These are phyloP conservation scores for Aphanomyces astaci DNA, from an alignment of 352 stramenopile genomes.

Conservation along the genomic window DNA sequence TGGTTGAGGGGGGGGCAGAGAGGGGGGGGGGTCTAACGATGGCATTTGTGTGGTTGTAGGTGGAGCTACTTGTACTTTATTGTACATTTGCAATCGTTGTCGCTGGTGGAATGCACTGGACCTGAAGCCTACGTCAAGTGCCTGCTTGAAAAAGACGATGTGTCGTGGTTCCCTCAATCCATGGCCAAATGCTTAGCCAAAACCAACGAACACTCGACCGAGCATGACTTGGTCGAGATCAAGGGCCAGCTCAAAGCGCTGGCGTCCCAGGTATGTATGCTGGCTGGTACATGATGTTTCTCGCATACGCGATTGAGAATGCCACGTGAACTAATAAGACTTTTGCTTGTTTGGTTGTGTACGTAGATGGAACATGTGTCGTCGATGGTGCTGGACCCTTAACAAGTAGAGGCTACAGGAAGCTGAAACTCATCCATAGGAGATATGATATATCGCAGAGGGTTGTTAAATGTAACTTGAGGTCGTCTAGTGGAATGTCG, in stretches of 20 bases:
- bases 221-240: constrained; percentile 13
- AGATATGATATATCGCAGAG: too few species aligned
- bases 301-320: too few species aligned
- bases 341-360: too few species aligned
- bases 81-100: constrained; percentile 21
- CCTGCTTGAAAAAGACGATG: constrained; percentile 23
- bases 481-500: not conserved
- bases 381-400: not conserved
- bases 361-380: constrained; percentile 14
- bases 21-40: too few species aligned
- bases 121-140: constrained; percentile 23
- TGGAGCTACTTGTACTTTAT: constrained; percentile 27
- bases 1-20: too few species aligned
- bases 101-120: constrained; percentile 23
- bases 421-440: too few species aligned
- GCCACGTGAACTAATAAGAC: too few species aligned
- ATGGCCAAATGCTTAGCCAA: constrained; percentile 13
- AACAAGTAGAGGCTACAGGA: too few species aligned
- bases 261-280: not conserved
- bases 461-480: not conserved
- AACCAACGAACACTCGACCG: constrained; percentile 4
- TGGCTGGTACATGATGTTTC: too few species aligned
- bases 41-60: too few species aligned
- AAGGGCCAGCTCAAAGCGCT: constrained; percentile 19
- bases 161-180: constrained; percentile 24